Evolutionary conservation across 805 yeast genomes (phyloP).

Genomic region (Huiozyma sinensis): DNA sequence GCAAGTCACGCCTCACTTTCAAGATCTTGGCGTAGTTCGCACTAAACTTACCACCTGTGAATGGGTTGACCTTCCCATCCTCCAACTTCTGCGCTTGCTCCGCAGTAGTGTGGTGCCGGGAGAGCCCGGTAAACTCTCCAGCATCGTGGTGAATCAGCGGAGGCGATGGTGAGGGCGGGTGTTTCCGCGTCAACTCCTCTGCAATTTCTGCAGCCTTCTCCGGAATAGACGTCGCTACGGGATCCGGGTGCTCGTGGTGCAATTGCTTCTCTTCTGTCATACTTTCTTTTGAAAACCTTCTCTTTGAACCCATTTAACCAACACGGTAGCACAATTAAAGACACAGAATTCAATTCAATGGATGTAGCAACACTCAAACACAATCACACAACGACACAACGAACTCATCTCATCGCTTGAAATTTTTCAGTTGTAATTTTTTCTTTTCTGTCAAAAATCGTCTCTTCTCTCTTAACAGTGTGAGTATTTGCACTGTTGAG

Average conservation of each 20-base stretch:
- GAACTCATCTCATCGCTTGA: no score
- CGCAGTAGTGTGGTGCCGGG: conserved; percentile 58
- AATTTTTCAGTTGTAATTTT: no score
- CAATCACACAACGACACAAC: no score
- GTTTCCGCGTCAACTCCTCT: conserved; percentile 39
- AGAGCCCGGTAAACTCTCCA: conserved; percentile 48
- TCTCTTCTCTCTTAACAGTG: no score
- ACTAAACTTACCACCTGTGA: conserved; percentile 57
- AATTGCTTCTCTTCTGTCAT: neutral
- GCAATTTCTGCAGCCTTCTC: conserved; percentile 60
- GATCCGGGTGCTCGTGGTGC: conserved; percentile 20
- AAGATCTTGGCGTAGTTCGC: conserved; percentile 69
- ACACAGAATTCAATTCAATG: no score
- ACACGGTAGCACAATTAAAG: no score
- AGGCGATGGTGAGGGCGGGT: conserved; percentile 35
- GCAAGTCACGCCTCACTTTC: conserved; percentile 70
- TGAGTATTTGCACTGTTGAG: no score
- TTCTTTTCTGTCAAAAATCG: no score
- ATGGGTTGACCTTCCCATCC: conserved; percentile 56
- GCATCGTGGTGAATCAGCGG: conserved; percentile 46
- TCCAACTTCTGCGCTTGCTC: conserved; percentile 51
- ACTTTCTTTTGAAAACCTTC: conserved; percentile 19
- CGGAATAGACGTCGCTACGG: conserved; percentile 42
- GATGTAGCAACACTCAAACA: no score
- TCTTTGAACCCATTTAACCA: conserved; percentile 23